These are phyloP conservation scores for Fusarium nanum DNA, from an alignment of 2,329 filamentous ascomycete genomes.

Conservation along the genomic window DNA sequence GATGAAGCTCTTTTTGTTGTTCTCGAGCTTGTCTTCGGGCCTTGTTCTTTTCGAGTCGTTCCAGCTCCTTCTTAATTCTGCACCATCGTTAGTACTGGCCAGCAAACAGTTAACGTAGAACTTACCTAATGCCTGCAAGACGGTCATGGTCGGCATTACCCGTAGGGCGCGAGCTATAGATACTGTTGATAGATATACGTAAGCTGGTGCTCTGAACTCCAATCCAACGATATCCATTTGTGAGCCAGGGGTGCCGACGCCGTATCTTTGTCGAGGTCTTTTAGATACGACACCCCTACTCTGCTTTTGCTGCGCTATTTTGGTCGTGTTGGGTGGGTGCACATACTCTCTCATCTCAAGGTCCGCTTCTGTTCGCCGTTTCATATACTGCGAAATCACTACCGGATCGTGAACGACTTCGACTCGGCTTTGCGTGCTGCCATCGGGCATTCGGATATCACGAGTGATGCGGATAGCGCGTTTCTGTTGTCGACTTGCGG, in stretches of 20 bases:
- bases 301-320: background rate
- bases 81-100: constrained; percentile 28
- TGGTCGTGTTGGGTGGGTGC: constrained; percentile 31
- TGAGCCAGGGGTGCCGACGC: constrained; percentile 48
- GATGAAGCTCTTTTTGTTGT: constrained; percentile 80
- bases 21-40: constrained; percentile 91
- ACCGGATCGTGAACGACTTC: constrained; percentile 81
- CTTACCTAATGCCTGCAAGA: constrained; percentile 58
- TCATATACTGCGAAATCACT: constrained; percentile 90
- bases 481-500: constrained; percentile 73
- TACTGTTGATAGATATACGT: constrained; percentile 57
- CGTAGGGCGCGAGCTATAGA: constrained; percentile 62
- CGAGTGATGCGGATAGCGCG: constrained; percentile 81
- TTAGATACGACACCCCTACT: constrained; percentile 14
- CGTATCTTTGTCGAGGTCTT: constrained; percentile 33
- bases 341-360: constrained; percentile 79
- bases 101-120: background rate
- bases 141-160: constrained; percentile 64
- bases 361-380: constrained; percentile 77
- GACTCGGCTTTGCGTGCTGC: constrained; percentile 70
- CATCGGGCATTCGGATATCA: constrained; percentile 59
- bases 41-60: constrained; percentile 89
- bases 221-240: constrained; percentile 50
- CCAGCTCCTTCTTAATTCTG: constrained; percentile 72
- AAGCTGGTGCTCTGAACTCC: constrained; percentile 53